Conservation (phyloP, 106 monocot genomes). For the Cymbidium sinense region DNA sequence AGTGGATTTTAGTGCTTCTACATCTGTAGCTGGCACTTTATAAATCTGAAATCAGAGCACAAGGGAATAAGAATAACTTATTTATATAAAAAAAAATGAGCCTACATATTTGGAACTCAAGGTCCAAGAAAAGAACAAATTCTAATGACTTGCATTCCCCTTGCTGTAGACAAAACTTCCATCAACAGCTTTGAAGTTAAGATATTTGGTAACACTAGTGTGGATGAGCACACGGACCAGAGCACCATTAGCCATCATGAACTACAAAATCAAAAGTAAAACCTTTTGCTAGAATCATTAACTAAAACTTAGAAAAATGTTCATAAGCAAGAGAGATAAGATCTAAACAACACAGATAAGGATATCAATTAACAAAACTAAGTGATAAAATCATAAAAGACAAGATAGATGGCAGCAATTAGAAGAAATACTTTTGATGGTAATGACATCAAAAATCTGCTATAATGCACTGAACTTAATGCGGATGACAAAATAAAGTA, state of each 20-base stretch:
- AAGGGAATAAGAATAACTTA: background rate
- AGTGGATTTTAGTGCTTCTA: constrained; percentile 73
- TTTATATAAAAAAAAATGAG: background rate
- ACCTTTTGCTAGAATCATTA: background rate
- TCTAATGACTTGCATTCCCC: constrained; percentile 40
- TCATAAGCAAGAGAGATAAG: background rate
- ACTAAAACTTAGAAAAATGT: background rate
- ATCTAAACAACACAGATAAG: background rate
- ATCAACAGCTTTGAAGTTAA: constrained; percentile 96
- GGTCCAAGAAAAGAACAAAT: background rate
- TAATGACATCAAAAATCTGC: background rate
- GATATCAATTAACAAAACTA: background rate
- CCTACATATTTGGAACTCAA: background rate
- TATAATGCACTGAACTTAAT: background rate
- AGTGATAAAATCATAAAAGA: background rate
- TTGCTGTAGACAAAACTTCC: constrained; percentile 94
- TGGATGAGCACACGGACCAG: constrained; percentile 89
- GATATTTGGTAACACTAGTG: constrained; percentile 79
- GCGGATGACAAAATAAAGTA: background rate
- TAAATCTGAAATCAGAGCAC: constrained; percentile 44
- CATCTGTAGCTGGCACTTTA: constrained; percentile 83
- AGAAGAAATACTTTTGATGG: background rate
- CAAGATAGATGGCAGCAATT: background rate
- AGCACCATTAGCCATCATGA: constrained; percentile 98
- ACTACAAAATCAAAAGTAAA: constrained; percentile 29